Conservation (phyloP, 2,329 filamentous ascomycete genomes). For the Tolypocladium amazonense region DNA sequence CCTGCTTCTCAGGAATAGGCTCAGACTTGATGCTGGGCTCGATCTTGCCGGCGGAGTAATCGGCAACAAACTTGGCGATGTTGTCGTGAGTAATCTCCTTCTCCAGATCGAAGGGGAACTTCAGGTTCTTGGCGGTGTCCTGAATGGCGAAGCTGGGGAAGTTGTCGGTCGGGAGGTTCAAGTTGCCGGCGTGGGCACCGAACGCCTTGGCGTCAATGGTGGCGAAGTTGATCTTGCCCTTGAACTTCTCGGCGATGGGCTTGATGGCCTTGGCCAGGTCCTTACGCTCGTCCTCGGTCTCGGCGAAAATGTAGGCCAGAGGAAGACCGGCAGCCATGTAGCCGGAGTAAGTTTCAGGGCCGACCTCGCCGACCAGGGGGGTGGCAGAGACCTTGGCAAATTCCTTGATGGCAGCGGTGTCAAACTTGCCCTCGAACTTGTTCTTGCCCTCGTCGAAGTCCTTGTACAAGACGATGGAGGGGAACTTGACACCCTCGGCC, state of each 20-base stretch:
- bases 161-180: conserved; percentile 91
- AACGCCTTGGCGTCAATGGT: conserved; percentile 93
- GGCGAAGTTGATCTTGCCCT: conserved; percentile 93
- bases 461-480: conserved; percentile 92
- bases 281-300: conserved; percentile 81
- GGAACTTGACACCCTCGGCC: conserved; percentile 80
- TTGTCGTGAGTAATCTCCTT: conserved; percentile 62
- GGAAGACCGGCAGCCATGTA: conserved; percentile 93
- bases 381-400: conserved; percentile 81
- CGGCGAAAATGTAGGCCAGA: conserved; percentile 94
- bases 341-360: conserved; percentile 87
- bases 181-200: conserved; percentile 88
- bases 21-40: conserved; percentile 98
- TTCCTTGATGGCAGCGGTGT: conserved; percentile 64
- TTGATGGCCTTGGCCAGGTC: conserved; percentile 68
- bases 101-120: conserved; percentile 87
- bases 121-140: conserved; percentile 88
- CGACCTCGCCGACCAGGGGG: conserved; percentile 89
- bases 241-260: conserved; percentile 80
- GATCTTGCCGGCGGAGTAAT: conserved; percentile 78
- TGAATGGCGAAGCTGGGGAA: conserved; percentile 98
- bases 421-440: conserved; percentile 68
- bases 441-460: conserved; percentile 94
- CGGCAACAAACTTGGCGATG: conserved; percentile 74
- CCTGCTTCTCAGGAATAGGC: conserved; percentile 86